Conservation (phyloP, 345 rosid species). For the Conringia planisiliqua region DNA sequence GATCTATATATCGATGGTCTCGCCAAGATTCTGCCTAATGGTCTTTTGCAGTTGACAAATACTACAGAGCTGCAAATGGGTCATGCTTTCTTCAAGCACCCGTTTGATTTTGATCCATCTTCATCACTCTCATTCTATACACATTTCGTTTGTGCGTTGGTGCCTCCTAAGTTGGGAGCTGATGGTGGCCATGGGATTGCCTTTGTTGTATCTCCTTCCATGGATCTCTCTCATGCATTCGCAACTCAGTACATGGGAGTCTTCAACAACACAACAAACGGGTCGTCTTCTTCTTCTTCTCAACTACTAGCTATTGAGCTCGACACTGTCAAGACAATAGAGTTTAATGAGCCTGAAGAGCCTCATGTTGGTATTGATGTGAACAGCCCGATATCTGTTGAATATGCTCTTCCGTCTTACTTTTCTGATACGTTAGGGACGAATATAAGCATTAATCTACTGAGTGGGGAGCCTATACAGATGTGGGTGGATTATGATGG, state of each 20-base stretch:
- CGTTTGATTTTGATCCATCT: conserved; percentile 31
- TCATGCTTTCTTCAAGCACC: conserved; percentile 43
- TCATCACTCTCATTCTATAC: conserved; percentile 24
- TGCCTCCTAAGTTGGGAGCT: conserved; percentile 32
- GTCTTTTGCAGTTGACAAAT: conserved; percentile 53
- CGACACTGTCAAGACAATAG: conserved; percentile 39
- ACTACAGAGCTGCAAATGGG: conserved; percentile 30
- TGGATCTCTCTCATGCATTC: conserved; percentile 4
- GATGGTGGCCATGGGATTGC: conserved; percentile 50
- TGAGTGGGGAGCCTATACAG: conserved; percentile 43
- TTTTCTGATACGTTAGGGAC: neutral
- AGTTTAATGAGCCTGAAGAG: conserved; percentile 24
- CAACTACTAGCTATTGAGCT: conserved; percentile 57
- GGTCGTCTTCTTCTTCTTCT: conserved; percentile 22
- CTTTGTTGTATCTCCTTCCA: conserved; percentile 37
- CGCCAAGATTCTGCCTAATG: conserved; percentile 37
- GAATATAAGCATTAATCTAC: conserved; percentile 33
- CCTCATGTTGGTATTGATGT: conserved; percentile 51
- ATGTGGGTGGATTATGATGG: conserved; percentile 46
- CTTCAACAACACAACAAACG: conserved; percentile 33
- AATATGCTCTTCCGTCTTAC: conserved; percentile 1
- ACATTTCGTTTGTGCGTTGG: conserved; percentile 42
- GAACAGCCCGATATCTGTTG: conserved; percentile 1
- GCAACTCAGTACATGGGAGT: conserved; percentile 39
- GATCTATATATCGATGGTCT: conserved; percentile 31